Evolutionary conservation across 495 filamentous ascomycete genomes (phyloP).

Genomic region (Neurospora discreta): DNA sequence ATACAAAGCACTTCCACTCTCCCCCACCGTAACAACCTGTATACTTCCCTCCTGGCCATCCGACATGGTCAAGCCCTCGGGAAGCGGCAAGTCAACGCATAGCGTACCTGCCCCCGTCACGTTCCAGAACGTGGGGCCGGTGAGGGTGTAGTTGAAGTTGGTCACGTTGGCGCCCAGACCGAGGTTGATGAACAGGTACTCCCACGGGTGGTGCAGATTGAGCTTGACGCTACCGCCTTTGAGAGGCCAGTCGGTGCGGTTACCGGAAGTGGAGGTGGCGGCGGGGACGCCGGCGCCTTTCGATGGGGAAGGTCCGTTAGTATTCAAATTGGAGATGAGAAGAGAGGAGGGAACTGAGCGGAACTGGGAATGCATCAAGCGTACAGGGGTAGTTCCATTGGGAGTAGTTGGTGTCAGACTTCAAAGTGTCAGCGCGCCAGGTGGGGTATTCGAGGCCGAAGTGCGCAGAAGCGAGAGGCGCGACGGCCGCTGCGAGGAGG

Average conservation of each 20-base stretch:
- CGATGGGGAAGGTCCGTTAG: slow-evolving; percentile 1
- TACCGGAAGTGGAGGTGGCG: slow-evolving; percentile 23
- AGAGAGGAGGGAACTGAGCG: neutral
- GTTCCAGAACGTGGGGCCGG: slow-evolving; percentile 37
- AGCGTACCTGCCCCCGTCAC: slow-evolving; percentile 50
- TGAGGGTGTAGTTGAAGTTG: slow-evolving; percentile 50
- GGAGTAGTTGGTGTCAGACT: slow-evolving; percentile 21
- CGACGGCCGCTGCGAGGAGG: slow-evolving; percentile 20
- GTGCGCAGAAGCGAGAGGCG: slow-evolving; percentile 40
- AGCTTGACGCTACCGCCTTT: slow-evolving; percentile 43
- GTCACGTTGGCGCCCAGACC: slow-evolving; percentile 45
- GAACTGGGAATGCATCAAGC: slow-evolving; percentile 6
- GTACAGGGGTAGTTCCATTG: slow-evolving; percentile 52
- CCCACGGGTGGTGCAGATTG: slow-evolving; percentile 41
- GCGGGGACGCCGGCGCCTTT: slow-evolving; percentile 45
- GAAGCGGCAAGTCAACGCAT: slow-evolving; percentile 42
- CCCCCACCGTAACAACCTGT: slow-evolving; percentile 46
- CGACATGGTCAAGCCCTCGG: slow-evolving; percentile 23
- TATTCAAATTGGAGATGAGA: neutral
- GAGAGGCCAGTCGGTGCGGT: slow-evolving; percentile 52
- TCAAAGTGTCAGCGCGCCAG: slow-evolving; percentile 45
- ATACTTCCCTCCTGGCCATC: slow-evolving; percentile 44
- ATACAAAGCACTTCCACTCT: slow-evolving; percentile 42
- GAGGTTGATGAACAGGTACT: slow-evolving; percentile 51
- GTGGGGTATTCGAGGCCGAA: slow-evolving; percentile 45